A percentile compares a stretch with the other conserved stretches of the same genome.
Conservation (phyloP, 768 basidiomycete species). For the Hygrocybe coccinea region DNA sequence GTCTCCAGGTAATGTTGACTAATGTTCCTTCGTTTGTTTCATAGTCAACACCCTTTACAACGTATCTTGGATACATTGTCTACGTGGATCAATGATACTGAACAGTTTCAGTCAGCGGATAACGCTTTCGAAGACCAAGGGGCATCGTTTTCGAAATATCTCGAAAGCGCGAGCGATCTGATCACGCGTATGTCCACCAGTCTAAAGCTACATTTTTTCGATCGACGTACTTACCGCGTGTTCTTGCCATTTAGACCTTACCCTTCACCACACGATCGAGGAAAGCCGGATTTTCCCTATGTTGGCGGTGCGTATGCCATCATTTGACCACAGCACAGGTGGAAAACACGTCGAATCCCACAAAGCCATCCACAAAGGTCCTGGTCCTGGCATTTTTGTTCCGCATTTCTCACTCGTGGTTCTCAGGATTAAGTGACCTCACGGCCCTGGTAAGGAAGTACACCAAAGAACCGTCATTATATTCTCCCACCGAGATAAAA, state of each 20-base stretch:
- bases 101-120: constrained; percentile 41
- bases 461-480: constrained; percentile 39
- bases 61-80: constrained; percentile 20
- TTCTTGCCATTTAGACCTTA: constrained; percentile 37
- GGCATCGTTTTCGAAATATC: constrained; percentile 39
- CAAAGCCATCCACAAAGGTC: constrained; percentile 51
- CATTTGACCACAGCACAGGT: constrained; percentile 38
- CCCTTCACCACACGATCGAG: constrained; percentile 53
- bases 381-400: not conserved
- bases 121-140: constrained; percentile 46
- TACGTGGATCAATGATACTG: not conserved
- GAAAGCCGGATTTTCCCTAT: constrained; percentile 49
- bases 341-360: constrained; percentile 48
- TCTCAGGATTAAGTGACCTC: constrained; percentile 41
- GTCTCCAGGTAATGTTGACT: not conserved
- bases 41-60: constrained; percentile 45
- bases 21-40: not conserved
- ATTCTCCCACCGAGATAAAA: constrained; percentile 48
- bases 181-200: constrained; percentile 35
- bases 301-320: constrained; percentile 45
- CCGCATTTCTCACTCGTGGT: not conserved
- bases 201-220: not conserved
- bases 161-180: constrained; percentile 36
- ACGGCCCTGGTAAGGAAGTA: constrained; percentile 38
- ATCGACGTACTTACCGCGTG: not conserved